phyloP scores from a whole-genome alignment of 164 flowering plant genomes.

The Pachysandra terminalis region DNA sequence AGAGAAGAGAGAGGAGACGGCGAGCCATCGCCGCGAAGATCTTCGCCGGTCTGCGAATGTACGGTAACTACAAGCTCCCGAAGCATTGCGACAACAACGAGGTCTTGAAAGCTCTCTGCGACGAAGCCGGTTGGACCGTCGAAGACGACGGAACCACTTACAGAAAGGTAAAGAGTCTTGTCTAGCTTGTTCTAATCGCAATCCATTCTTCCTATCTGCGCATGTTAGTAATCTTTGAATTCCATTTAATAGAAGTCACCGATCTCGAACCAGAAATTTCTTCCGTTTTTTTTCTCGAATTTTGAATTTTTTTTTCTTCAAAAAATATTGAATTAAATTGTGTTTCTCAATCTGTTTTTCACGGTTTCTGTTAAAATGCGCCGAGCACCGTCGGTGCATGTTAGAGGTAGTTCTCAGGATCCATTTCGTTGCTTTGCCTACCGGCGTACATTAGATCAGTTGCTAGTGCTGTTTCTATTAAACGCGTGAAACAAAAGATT shows the following conservation, averaged over 20 bases:
- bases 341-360: background rate
- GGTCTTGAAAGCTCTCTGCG: constrained; percentile 83
- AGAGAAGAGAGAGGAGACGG: constrained; percentile 73
- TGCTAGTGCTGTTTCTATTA: background rate
- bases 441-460: constrained; percentile 12
- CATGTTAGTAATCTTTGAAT: background rate
- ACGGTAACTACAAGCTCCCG: constrained; percentile 82
- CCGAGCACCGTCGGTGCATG: background rate
- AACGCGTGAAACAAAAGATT: constrained; percentile 1
- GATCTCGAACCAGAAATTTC: background rate
- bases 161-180: constrained; percentile 54
- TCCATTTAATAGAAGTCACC: too few species aligned
- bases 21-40: constrained; percentile 93
- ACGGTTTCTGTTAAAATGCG: background rate
- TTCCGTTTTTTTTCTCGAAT: background rate
- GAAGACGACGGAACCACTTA: constrained; percentile 93
- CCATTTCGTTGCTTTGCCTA: background rate
- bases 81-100: constrained; percentile 96
- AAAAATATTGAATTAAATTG: too few species aligned
- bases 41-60: constrained; percentile 71
- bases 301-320: too few species aligned
- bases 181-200: background rate
- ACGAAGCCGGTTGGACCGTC: constrained; percentile 91
- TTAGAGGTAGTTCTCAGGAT: background rate
- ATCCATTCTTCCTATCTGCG: background rate